Conservation (phyloP, 345 rosid species). For the Linum usitatissimum region DNA sequence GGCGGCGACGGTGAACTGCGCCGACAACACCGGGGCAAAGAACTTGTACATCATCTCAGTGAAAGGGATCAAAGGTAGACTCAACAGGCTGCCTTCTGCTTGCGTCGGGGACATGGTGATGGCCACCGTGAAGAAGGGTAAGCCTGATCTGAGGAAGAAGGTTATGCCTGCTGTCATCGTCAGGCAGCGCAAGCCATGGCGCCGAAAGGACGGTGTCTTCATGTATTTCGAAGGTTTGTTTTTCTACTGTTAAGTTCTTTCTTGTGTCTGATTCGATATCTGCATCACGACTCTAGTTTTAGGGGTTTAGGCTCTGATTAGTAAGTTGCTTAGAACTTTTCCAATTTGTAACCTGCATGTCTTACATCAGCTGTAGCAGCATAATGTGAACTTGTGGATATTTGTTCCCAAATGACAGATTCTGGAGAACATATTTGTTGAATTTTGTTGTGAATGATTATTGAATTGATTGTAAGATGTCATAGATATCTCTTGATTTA, state of each 20-base stretch:
- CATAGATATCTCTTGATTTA: too few species aligned
- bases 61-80: slow-evolving; percentile 2
- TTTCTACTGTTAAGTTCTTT: not conserved
- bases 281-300: too few species aligned
- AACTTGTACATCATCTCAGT: slow-evolving; percentile 6
- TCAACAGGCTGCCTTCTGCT: slow-evolving; percentile 2
- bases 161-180: slow-evolving; percentile 28
- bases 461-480: too few species aligned
- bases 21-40: slow-evolving; percentile 7
- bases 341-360: not conserved
- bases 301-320: not conserved
- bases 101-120: slow-evolving; percentile 20
- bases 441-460: too few species aligned
- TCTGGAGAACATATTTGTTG: too few species aligned
- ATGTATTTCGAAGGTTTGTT: slow-evolving; percentile 1
- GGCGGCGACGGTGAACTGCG: slow-evolving; percentile 7
- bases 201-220: slow-evolving; percentile 19
- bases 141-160: slow-evolving; percentile 29
- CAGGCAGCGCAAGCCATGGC: slow-evolving; percentile 31
- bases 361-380: not conserved
- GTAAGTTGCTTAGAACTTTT: too few species aligned
- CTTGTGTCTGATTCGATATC: not conserved
- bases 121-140: slow-evolving; percentile 29
- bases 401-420: too few species aligned
- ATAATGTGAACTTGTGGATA: not conserved